These are phyloP conservation scores for Alternaria postmessia DNA, from an alignment of 2,329 filamentous ascomycete genomes.

Conservation along the genomic window DNA sequence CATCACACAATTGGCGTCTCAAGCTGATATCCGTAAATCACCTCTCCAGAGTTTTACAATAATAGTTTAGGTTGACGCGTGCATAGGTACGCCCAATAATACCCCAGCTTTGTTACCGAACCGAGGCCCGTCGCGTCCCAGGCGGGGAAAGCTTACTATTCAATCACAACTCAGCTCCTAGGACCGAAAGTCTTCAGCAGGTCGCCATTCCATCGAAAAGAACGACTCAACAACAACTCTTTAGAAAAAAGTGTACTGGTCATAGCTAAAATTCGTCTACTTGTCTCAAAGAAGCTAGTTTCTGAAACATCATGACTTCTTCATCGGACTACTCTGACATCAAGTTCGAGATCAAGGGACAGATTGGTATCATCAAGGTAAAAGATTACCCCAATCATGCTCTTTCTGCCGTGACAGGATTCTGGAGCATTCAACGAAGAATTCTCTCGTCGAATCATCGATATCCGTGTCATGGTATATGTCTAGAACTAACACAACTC, in stretches of 20 bases:
- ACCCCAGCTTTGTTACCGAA: slow-evolving; percentile 14
- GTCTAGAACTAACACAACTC: not conserved
- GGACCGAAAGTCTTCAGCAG: not conserved
- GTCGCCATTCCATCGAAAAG: not conserved
- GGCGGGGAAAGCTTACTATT: slow-evolving; percentile 26
- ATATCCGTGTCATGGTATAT: not conserved
- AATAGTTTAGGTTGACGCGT: not conserved
- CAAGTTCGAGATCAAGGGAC: slow-evolving; percentile 53
- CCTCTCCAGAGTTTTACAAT: not conserved
- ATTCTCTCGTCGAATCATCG: not conserved
- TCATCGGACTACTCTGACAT: slow-evolving; percentile 51
- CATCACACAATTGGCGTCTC: not conserved
- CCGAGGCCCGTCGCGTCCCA: slow-evolving; percentile 22
- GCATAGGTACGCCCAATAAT: not conserved
- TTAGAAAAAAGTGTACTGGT: not conserved
- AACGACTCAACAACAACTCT: not conserved
- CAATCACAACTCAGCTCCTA: not conserved
- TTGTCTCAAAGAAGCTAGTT: not conserved
- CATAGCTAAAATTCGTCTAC: not conserved
- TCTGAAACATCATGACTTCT: slow-evolving; percentile 30
- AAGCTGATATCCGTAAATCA: not conserved
- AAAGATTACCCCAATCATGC: not conserved
- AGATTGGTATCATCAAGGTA: slow-evolving; percentile 58
- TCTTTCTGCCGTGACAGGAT: not conserved
- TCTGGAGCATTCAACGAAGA: not conserved